Evolutionary conservation across 176 grass and related monocot species (phyloP), one percentile per base, ranked within the genome.

Genomic region (Alopecurus myosuroides): DNA sequence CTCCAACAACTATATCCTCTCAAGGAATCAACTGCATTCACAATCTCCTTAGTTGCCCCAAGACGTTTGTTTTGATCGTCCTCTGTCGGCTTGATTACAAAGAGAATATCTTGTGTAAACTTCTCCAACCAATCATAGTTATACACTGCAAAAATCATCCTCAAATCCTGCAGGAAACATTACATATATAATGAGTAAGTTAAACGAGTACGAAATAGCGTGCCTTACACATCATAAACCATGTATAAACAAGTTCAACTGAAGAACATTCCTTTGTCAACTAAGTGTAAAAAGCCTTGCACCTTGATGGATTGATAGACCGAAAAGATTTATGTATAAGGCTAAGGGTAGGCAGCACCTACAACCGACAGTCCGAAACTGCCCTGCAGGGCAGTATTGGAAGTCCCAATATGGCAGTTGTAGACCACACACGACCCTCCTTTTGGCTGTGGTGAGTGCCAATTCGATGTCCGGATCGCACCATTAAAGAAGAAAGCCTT

Each of bases 21-120:
- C 70, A 94, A 77, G 28, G 53, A 28, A 52, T 4, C 25, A 74
- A 86, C 78, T 28, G 82, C 77, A 69, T 52, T 82, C 70, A 72
- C 82, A 50, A 92, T 68, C 88, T 94, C 85, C 79, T 76, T n/a
- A 82, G 94, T 88, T 35, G 82, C 60, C 37, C 46, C 86, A 62
- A 90, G 22, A 9, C 94, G 82, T 64, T 49, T 85, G 26, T 37
- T 65, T 79, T 9, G 48, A 80, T 97, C 94, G 94, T 94, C 46
- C n/a, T n/a, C n/a, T n/a, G n/a, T n/a, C n/a, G n/a, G n/a, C n/a
- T n/a, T n/a, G n/a, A n/a, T n/a, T n/a, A 72, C 45, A 77, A 80
- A 69, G 30, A 97, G 83, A 55, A 97, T 88, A 26, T 92, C 89
- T 72, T 82, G 74, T 66, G 90, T 50, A 67, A 82, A 90, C 36